Conservation (phyloP, 805 yeast genomes). For the Yarrowia bubula region DNA sequence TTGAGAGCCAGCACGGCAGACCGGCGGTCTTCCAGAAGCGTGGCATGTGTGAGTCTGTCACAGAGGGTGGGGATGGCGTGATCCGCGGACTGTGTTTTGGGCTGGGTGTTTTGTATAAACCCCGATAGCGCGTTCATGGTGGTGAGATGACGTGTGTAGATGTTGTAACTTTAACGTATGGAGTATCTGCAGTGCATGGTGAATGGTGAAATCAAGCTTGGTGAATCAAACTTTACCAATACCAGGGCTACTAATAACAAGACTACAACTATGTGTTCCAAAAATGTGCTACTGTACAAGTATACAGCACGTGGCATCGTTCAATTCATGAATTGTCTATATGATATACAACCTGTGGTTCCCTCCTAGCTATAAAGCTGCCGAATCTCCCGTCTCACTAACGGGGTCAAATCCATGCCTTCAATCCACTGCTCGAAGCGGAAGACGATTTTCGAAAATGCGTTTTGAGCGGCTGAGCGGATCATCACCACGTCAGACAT, state of each 20-base stretch:
- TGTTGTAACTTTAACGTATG: slow-evolving; percentile 1
- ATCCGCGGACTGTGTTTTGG: slow-evolving; percentile 60
- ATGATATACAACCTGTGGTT: background rate
- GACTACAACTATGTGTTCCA: no score
- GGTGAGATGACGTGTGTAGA: slow-evolving; percentile 13
- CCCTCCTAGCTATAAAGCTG: background rate
- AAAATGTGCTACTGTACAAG: no score
- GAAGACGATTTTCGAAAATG: slow-evolving; percentile 11
- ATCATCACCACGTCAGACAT: slow-evolving; percentile 12
- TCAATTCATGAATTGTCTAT: background rate
- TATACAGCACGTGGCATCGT: no score
- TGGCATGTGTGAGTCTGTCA: slow-evolving; percentile 81
- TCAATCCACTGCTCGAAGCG: slow-evolving; percentile 23
- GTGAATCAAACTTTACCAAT: no score
- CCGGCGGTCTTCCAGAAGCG: slow-evolving; percentile 75
- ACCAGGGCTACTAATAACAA: no score
- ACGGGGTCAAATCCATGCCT: slow-evolving; percentile 19
- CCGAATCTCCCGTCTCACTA: background rate
- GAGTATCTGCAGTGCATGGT: background rate
- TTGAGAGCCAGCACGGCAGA: slow-evolving; percentile 89
- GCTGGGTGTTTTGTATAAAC: slow-evolving; percentile 44
- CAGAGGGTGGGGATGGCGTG: slow-evolving; percentile 87
- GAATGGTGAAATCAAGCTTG: background rate
- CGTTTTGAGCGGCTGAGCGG: background rate
- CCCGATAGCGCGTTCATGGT: slow-evolving; percentile 40